Evolutionary conservation across 2,329 filamentous ascomycete species (phyloP), one percentile per base, ranked within the genome.

Genomic region (Drechslerella dactyloides): DNA sequence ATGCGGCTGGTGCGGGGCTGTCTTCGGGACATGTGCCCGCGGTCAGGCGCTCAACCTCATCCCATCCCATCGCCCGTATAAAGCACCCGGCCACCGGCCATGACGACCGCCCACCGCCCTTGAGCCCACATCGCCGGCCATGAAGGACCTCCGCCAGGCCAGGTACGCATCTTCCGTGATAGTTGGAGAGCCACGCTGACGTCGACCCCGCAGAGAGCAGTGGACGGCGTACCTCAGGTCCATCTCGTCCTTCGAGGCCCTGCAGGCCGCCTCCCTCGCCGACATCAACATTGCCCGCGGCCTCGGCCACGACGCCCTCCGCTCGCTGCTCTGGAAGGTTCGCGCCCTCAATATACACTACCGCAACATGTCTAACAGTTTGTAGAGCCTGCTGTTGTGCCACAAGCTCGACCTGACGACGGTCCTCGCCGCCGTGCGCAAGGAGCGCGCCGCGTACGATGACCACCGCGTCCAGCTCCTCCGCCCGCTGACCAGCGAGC

Each of bases 391-490:
- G n/a, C 56, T 72, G 0, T 55, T 72, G 1, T 72, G 68, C 33
- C 68, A 72, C 30, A 74, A 73, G 57, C 23, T 70, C 19, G 75
- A 64, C 40, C 69, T 72, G n/a, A n/a, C 60, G 10, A 65, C 60
- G 40, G 48, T 72, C 48, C 11, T 65, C 50, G 24, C 64, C 21
- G 74, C 64, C 5, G 61, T 77, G n/a, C 60, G 48, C 4, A 61
- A 65, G n/a, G 73, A 76, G 23, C 73, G 76, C 10, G 59, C 61
- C 23, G 69, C 69, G 27, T 77, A 75, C 58, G 69, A 73, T 8
- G 74, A 69, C 42, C 73, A 76, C 37, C 53, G 68, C 11, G 44
- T 24, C 21, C 62, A 68, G 13, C 74, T 73, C 57, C 52, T 73
- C 23, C 44, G 53, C n/a, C 52, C 74, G 17, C 64, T 73, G 8